Conservation (phyloP, 2,329 filamentous ascomycete species). For the Fusarium sulawesiense region DNA sequence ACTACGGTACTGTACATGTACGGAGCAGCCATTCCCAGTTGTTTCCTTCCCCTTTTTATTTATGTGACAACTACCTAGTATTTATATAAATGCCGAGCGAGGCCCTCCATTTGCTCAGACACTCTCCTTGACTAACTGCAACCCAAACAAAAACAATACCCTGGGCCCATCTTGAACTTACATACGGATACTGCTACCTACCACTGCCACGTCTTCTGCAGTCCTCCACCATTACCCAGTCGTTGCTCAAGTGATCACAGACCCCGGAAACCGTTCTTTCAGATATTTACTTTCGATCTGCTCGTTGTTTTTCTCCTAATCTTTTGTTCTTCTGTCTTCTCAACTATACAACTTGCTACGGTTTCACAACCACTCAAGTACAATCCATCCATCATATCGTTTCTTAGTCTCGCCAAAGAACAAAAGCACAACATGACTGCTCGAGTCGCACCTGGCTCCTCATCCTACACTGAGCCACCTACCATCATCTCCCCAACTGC, state of each 20-base stretch:
- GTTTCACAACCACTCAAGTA: conserved; percentile 12
- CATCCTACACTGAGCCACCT: conserved; percentile 42
- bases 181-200: conserved; percentile 12
- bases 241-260: conserved; percentile 33
- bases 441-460: conserved; percentile 33
- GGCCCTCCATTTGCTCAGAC: conserved; percentile 13
- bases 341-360: conserved; percentile 1
- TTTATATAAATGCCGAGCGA: conserved; percentile 34
- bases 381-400: neutral
- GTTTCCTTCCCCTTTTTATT: conserved; percentile 29
- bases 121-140: conserved; percentile 18
- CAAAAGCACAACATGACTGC: conserved; percentile 42
- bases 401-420: neutral
- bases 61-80: neutral
- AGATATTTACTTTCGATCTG: conserved; percentile 7
- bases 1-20: neutral
- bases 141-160: conserved; percentile 8
- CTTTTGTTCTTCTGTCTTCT: neutral
- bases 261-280: conserved; percentile 5
- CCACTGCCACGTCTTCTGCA: conserved; percentile 35
- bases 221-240: conserved; percentile 10
- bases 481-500: conserved; percentile 36
- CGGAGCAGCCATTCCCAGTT: conserved; percentile 13
- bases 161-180: conserved; percentile 9
- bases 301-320: neutral